Evolutionary conservation across 73 alveolate genomes (phyloP), one percentile per base, ranked within the genome.

Genomic region (Chromera velia): DNA sequence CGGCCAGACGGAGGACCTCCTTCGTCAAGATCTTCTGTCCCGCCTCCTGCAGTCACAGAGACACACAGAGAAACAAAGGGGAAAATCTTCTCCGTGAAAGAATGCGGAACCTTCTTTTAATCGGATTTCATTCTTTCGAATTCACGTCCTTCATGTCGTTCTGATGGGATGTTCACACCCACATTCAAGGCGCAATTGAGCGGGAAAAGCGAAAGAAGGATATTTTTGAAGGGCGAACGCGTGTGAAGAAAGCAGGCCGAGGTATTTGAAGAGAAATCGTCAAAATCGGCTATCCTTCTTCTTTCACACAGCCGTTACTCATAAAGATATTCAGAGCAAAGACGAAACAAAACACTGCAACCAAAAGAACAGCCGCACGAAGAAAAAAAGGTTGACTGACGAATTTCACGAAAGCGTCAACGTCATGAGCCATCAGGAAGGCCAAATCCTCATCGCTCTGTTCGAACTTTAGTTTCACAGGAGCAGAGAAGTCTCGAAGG

Each of bases 401-500:
- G n/a, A n/a, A 78, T 46, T 78, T 75, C 31, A 68, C 68, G 78
- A 78, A 78, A 45, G 77, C 49, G 31, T 78, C 85, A 1, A 78
- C 46, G 85, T 78, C 85, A 32, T 55, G 46, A 62, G 65, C 85
- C 29, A 75, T 75, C 22, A 78, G 85, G 30, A 78, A 28, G 28
- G 85, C 48, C 31, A 78, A 72, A 46, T 70, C 76, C 28, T 47
- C 72, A 47, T 66, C 78, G 31, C 46, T 67, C 46, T 67, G 68
- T 45, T 67, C 79, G 31, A 34, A 34, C 84, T 76, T 67, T 0
- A 76, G 76, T 29, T 45, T 28, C 48, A 64, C 76, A 1, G 84
- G 84, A 18, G 84, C 84, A 1, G 84, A 76, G 47, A 76, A 76
- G 34, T 72, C 84, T 0, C 84, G 76, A 29, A 76, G 76, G 49